Evolutionary conservation across 106 monocot species (phyloP), one percentile per base, ranked within the genome.

Genomic region (Allium fistulosum): DNA sequence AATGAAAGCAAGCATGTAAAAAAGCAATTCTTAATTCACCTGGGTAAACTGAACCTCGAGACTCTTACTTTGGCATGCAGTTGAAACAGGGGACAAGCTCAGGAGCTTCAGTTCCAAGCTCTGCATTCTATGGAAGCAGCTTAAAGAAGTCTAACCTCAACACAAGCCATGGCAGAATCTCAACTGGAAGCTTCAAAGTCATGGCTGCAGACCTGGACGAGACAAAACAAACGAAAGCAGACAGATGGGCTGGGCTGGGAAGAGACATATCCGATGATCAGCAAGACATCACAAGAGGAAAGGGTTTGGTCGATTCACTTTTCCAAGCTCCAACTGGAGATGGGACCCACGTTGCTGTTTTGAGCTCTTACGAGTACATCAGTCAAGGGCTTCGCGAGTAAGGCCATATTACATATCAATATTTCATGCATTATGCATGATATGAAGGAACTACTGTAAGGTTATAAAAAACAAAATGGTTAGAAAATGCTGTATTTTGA

Each of bases 261-360:
- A 71, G 17, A 47, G 97, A 97, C 65, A 71, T 18, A 0, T 97
- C 97, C 5, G 97, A 97, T 22, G 97, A 97, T 71, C 97, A 97
- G 73, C 92, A 97, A 76, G 97, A 97, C 51, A 97, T 97, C 74
- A 84, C 84, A 47, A 82, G 97, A 55, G 97, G 97, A 26, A 97
- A 97, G 77, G 97, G 92, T 3, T 4, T 74, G 59, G 97, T 87
- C 4, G 87, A 89, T 57, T 46, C 82, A 27, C 84, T 92, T 59
- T 97, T 97, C 82, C 97, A 97, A 57, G 97, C 92, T 26, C 97
- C 97, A 68, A 68, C 13, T 37, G 92, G 87, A 7, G 83, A 74
- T 17, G 97, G 97, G 7, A 97, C 97, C 46, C 97, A 97, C 75
- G 26, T 80, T 48, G 75, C 97, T 11, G 78, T 92, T 62, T 9